A percentile compares a stretch with the other conserved stretches of the same genome.
Evolutionary conservation across 768 basidiomycete species (phyloP).

Genomic region (Lanmaoa pseudosensibilis): DNA sequence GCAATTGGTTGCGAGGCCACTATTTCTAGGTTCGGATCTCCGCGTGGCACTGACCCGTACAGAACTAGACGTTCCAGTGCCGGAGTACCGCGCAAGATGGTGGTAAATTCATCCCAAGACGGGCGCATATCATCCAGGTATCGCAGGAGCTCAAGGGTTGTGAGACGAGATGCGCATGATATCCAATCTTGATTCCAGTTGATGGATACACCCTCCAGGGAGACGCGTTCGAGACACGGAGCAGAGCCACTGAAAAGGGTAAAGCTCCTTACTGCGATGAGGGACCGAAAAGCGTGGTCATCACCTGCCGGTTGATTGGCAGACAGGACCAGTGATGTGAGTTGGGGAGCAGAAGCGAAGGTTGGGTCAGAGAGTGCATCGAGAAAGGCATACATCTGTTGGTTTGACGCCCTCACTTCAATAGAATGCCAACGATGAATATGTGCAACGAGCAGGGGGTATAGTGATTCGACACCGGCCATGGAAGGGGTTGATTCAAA

Average conservation of each 20-base stretch:
- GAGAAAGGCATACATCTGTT: slow-evolving; percentile 47
- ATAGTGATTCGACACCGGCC: slow-evolving; percentile 22
- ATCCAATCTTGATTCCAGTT: slow-evolving; percentile 51
- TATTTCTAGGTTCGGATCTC: neutral
- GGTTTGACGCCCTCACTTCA: slow-evolving; percentile 44
- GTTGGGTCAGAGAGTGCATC: slow-evolving; percentile 37
- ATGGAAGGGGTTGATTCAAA: slow-evolving; percentile 26
- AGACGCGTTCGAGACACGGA: slow-evolving; percentile 47
- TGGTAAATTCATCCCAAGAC: slow-evolving; percentile 48
- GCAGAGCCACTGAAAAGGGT: slow-evolving; percentile 49
- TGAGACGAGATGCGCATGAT: slow-evolving; percentile 27
- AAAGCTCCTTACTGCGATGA: slow-evolving; percentile 39
- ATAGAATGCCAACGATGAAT: slow-evolving; percentile 51
- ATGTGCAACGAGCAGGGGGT: slow-evolving; percentile 47
- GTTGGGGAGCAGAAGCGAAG: slow-evolving; percentile 45
- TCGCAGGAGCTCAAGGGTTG: slow-evolving; percentile 59
- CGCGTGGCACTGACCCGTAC: slow-evolving; percentile 50
- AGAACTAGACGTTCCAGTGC: slow-evolving; percentile 52
- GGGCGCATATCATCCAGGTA: slow-evolving; percentile 64
- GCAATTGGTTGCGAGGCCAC: too few species aligned
- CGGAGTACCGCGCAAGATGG: slow-evolving; percentile 52
- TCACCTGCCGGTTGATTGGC: slow-evolving; percentile 45
- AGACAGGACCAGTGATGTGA: slow-evolving; percentile 53
- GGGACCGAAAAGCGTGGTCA: slow-evolving; percentile 3
- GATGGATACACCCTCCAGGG: slow-evolving; percentile 66